Evolutionary conservation across 371 early-diverging fungal species (phyloP).

Genomic region (Mucor saturninus): DNA sequence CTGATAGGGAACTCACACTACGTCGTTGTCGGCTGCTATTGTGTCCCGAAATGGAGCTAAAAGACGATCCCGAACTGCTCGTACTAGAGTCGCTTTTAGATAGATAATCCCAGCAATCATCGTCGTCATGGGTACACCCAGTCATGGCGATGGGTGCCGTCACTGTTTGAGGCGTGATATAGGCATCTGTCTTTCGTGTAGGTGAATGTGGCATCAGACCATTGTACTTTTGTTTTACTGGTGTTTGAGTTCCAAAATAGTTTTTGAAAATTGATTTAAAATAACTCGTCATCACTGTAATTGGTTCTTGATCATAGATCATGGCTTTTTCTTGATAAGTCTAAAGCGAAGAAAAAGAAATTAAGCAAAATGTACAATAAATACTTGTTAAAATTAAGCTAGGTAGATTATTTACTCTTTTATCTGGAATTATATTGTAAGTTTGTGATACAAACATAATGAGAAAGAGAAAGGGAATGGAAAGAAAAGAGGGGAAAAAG

Average conservation of each 20-base stretch:
- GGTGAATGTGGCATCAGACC: slow-evolving; percentile 16
- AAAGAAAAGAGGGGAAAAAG: neutral
- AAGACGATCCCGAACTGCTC: slow-evolving; percentile 3
- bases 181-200: slow-evolving; percentile 10
- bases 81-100: slow-evolving; percentile 9
- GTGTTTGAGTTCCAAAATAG: slow-evolving; percentile 4
- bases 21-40: neutral
- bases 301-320: neutral
- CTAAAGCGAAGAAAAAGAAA: neutral
- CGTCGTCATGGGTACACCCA: slow-evolving; percentile 2
- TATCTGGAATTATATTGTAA: neutral
- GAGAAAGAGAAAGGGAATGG: neutral
- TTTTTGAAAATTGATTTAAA: neutral
- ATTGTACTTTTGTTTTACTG: neutral
- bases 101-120: slow-evolving; percentile 7
- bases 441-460: neutral
- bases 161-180: slow-evolving; percentile 9
- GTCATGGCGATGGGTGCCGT: slow-evolving; percentile 11
- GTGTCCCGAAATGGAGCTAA: neutral
- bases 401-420: slow-evolving; percentile 7
- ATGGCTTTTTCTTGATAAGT: neutral
- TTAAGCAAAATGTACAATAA: neutral
- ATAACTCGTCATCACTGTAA: neutral
- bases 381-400: neutral
- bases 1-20: slow-evolving; percentile 33